phyloP scores from a whole-genome alignment of 352 stramenopile genomes.

The Pythium plurisporium region DNA sequence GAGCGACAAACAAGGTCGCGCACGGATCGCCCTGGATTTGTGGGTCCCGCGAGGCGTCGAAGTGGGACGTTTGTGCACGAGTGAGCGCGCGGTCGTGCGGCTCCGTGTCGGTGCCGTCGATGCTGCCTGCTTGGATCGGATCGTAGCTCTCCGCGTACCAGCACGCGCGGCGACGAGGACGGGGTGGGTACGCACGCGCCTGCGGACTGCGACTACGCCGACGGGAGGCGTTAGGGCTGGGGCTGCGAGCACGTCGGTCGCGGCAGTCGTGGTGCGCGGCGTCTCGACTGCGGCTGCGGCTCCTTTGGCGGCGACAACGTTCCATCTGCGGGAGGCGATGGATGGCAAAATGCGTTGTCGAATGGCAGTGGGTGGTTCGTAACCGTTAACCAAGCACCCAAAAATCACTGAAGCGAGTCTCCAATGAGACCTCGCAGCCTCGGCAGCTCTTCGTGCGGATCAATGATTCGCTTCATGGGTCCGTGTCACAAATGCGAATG shows the following conservation, averaged over 20 bases:
- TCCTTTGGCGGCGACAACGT: too few species aligned
- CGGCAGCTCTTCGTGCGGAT: too few species aligned
- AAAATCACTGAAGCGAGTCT: too few species aligned
- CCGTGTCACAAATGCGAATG: too few species aligned
- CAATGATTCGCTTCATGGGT: too few species aligned
- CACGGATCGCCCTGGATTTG: constrained; percentile 63
- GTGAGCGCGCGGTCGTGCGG: constrained; percentile 65
- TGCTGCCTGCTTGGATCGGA: constrained; percentile 58
- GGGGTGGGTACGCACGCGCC: background rate
- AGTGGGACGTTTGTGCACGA: constrained; percentile 40
- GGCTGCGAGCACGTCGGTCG: constrained; percentile 21
- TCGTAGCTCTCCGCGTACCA: constrained; percentile 77
- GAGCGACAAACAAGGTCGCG: constrained; percentile 67
- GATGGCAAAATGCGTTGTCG: too few species aligned
- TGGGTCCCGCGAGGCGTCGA: constrained; percentile 49
- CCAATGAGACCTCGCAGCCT: too few species aligned
- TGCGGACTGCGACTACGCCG: constrained; percentile 2
- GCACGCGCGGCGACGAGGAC: constrained; percentile 1
- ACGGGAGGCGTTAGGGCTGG: background rate
- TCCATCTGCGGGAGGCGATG: too few species aligned
- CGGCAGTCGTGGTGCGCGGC: constrained; percentile 5
- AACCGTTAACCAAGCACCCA: too few species aligned
- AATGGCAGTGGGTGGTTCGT: too few species aligned
- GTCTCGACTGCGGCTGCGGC: constrained; percentile 4
- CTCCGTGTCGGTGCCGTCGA: constrained; percentile 56